Percentiles rank a stretch among this genome's conserved stretches.
These are phyloP conservation scores for Neurospora tetraspora DNA, from an alignment of 495 filamentous ascomycete genomes.

Conservation along the genomic window DNA sequence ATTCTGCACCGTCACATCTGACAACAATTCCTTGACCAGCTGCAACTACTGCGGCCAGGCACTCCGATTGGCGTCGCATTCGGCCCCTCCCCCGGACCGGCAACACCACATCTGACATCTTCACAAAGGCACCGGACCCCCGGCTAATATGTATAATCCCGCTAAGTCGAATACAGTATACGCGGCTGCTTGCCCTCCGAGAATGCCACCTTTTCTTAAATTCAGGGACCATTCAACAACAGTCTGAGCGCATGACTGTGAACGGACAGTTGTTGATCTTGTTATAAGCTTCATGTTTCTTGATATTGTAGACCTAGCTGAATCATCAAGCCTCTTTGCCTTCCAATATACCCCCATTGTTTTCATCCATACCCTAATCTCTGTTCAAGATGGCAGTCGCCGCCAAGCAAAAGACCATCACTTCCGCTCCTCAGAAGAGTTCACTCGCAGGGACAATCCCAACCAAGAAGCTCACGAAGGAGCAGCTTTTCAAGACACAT, in stretches of 20 bases:
- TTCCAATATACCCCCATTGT: not conserved
- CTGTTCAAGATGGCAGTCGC: conserved; percentile 5
- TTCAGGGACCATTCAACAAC: not conserved
- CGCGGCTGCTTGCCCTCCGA: conserved; percentile 23
- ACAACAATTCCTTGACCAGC: not conserved
- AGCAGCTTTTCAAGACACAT: conserved; percentile 24
- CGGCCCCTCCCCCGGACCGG: not conserved
- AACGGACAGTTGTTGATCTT: not conserved
- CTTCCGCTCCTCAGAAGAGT: not conserved
- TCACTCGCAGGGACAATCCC: conserved; percentile 6
- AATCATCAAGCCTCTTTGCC: not conserved
- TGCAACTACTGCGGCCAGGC: not conserved
- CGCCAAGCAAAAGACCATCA: not conserved
- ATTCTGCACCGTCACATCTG: no score
- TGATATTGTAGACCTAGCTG: not conserved
- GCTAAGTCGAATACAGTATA: conserved; percentile 20
- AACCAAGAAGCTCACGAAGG: conserved; percentile 14
- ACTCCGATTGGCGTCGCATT: not conserved
- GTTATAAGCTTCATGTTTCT: not conserved
- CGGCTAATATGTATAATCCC: conserved; percentile 2
- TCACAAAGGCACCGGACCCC: not conserved
- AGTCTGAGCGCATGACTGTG: not conserved
- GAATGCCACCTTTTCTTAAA: conserved; percentile 24
- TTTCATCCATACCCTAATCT: not conserved
- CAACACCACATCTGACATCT: not conserved